Conservation (phyloP, 2,329 filamentous ascomycete genomes). For the Verticillium longisporum region DNA sequence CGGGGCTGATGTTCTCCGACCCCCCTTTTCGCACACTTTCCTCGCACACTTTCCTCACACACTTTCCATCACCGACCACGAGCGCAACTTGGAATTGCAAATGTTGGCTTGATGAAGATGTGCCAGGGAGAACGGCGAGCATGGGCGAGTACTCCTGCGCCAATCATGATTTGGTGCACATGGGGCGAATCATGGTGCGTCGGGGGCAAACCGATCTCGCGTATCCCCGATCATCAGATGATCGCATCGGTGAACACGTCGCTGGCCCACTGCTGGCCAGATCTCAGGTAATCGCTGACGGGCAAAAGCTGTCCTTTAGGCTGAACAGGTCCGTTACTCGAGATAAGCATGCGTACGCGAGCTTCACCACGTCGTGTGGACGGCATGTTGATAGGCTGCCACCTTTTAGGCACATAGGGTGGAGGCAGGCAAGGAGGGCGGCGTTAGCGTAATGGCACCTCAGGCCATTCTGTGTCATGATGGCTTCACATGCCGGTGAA, state of each 20-base stretch:
- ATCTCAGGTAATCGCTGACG: constrained; percentile 5
- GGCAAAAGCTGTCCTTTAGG: constrained; percentile 2
- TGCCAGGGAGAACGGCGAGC: neutral
- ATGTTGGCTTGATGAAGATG: neutral
- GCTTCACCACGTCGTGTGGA: neutral
- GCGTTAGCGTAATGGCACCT: neutral
- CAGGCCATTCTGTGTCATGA: neutral
- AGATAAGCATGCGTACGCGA: constrained; percentile 1
- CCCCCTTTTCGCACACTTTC: no score
- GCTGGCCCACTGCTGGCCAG: constrained; percentile 5
- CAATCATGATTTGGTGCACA: neutral
- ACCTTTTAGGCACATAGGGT: neutral
- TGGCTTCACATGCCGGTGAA: neutral
- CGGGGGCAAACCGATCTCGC: constrained; percentile 10
- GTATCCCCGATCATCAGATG: constrained; percentile 11
- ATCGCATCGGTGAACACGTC: constrained; percentile 9
- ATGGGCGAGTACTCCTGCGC: neutral
- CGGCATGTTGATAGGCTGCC: neutral
- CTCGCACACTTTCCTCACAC: no score
- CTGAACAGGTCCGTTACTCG: neutral
- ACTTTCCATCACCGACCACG: no score
- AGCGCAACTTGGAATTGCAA: no score
- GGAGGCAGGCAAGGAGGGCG: neutral
- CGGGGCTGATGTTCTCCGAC: no score
- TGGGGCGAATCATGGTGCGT: constrained; percentile 1